Evolutionary conservation across 345 rosid species (phyloP).

Genomic region (Citrus inodora): DNA sequence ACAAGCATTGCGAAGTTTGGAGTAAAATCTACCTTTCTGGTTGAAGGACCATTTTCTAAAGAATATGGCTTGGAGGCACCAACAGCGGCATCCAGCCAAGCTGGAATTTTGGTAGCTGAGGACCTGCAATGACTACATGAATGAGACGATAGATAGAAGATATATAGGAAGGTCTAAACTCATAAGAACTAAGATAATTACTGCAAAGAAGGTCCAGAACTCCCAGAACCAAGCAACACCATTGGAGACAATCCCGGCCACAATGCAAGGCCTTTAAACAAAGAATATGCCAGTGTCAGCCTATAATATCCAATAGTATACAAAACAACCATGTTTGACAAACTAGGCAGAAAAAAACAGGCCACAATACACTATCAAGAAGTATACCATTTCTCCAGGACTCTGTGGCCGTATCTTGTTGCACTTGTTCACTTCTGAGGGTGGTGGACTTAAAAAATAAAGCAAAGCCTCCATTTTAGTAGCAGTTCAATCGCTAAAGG

Average conservation of each 20-base stretch:
- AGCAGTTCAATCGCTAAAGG: conserved; percentile 8
- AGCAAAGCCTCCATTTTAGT: conserved; percentile 1
- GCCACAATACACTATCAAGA: not conserved
- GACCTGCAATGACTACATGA: conserved; percentile 33
- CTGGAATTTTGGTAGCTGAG: conserved; percentile 40
- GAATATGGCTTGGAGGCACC: conserved; percentile 32
- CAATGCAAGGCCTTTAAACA: conserved; percentile 38
- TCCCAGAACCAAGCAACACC: conserved; percentile 20
- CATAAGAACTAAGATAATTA: conserved; percentile 27
- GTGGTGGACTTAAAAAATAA: conserved; percentile 23
- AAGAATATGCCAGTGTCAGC: not conserved
- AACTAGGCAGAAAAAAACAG: not conserved
- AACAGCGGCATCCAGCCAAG: conserved; percentile 52
- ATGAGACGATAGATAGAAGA: conserved; percentile 8
- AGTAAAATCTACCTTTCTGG: conserved; percentile 32
- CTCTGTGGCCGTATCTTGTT: conserved; percentile 21
- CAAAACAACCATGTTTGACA: not conserved
- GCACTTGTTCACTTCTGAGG: conserved; percentile 30
- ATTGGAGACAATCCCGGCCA: conserved; percentile 59
- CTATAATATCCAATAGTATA: conserved; percentile 4
- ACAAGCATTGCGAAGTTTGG: not conserved
- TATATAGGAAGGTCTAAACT: not conserved
- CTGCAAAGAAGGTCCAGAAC: conserved; percentile 32
- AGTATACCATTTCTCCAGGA: conserved; percentile 41
- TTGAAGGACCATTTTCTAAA: conserved; percentile 23